These are phyloP conservation scores for Guadua angustifolia DNA, from an alignment of 176 grass and related monocot genomes.

Conservation along the genomic window DNA sequence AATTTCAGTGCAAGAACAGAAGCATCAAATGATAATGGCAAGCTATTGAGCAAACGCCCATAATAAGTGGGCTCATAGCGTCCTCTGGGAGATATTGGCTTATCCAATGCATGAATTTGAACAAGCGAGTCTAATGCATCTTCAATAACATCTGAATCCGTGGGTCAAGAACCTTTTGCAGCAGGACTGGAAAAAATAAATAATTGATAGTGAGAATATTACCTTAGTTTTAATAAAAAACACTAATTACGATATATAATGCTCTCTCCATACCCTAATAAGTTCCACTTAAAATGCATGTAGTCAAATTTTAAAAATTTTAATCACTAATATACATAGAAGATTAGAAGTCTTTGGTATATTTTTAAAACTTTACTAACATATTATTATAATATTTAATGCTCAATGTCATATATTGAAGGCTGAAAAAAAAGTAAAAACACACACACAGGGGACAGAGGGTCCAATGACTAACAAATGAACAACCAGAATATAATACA, in stretches of 20 bases:
- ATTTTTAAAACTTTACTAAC: background rate
- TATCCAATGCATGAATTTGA: conserved; percentile 70
- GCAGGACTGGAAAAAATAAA: conserved; percentile 59
- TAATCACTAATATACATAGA: background rate
- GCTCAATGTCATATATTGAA: background rate
- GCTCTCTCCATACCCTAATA: background rate
- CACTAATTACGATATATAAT: conserved; percentile 8
- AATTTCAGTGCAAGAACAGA: conserved; percentile 79
- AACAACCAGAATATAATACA: background rate
- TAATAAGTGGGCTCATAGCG: conserved; percentile 80
- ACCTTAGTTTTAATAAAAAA: conserved; percentile 27
- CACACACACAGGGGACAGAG: conserved; percentile 1
- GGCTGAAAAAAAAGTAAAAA: background rate
- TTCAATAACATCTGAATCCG: conserved; percentile 59
- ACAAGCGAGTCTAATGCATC: conserved; percentile 70
- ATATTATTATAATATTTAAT: conserved; percentile 18
- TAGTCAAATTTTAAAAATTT: background rate
- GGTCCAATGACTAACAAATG: background rate
- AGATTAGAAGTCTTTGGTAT: background rate
- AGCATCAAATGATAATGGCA: conserved; percentile 87
- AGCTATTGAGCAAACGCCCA: conserved; percentile 79
- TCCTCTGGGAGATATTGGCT: conserved; percentile 54
- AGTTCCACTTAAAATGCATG: conserved; percentile 15
- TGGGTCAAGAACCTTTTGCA: conserved; percentile 78
- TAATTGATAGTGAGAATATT: conserved; percentile 26